Percentiles rank a stretch among this genome's conserved stretches.
Evolutionary conservation across 106 monocot species (phyloP).

Genomic region (Platanthera zijinensis): DNA sequence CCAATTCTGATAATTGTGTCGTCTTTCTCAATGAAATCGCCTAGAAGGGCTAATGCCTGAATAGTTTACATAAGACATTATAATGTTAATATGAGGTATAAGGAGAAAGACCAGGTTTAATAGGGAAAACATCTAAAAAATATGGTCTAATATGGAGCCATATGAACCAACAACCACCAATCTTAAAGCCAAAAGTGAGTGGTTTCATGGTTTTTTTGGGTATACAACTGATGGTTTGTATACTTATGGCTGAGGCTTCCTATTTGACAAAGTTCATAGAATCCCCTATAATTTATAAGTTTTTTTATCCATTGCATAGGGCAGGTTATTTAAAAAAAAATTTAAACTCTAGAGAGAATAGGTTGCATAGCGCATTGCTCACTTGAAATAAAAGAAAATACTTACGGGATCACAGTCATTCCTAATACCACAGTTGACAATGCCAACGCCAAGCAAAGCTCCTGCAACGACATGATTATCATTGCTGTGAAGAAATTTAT

Average conservation of each 20-base stretch:
- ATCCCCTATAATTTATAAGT: too few species aligned
- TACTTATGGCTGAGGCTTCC: too few species aligned
- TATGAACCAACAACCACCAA: too few species aligned
- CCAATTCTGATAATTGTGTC: slow-evolving; percentile 76
- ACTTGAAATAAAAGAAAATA: slow-evolving; percentile 6
- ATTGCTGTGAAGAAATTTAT: slow-evolving; percentile 85
- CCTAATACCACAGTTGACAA: slow-evolving; percentile 88
- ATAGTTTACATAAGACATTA: background rate
- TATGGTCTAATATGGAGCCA: too few species aligned
- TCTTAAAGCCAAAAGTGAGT: too few species aligned
- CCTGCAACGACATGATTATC: slow-evolving; percentile 94
- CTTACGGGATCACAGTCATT: slow-evolving; percentile 94
- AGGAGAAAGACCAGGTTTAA: background rate
- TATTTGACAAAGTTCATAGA: too few species aligned
- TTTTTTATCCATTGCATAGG: background rate
- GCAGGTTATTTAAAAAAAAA: background rate
- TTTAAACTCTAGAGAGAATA: background rate
- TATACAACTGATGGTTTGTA: too few species aligned
- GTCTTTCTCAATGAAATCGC: slow-evolving; percentile 78
- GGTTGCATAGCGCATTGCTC: background rate
- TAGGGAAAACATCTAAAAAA: background rate
- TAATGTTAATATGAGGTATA: background rate
- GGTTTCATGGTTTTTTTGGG: too few species aligned
- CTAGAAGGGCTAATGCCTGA: slow-evolving; percentile 79
- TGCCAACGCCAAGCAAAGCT: slow-evolving; percentile 90